These are phyloP conservation scores for Ocimum tenuiflorum DNA, from an alignment of 257 asterid species.

Conservation along the genomic window DNA sequence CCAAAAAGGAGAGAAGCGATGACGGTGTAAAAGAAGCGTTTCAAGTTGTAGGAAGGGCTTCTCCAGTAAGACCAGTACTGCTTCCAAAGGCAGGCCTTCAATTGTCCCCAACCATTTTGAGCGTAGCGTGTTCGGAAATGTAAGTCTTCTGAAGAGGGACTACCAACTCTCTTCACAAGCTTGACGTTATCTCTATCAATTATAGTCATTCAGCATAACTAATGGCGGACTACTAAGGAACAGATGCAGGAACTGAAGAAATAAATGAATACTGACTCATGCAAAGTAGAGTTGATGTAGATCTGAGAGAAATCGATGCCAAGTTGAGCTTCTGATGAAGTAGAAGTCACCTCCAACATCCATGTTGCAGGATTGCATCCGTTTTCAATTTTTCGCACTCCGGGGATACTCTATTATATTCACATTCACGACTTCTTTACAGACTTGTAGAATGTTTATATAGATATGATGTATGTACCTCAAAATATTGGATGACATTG, in stretches of 20 bases:
- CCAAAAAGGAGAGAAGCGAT: conserved; percentile 24
- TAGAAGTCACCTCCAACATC: conserved; percentile 39
- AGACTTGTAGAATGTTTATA: no score
- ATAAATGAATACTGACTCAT: background rate
- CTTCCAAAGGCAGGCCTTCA: conserved; percentile 40
- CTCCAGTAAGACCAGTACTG: conserved; percentile 43
- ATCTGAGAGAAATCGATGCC: conserved; percentile 46
- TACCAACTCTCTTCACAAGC: conserved; percentile 24
- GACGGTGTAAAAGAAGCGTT: conserved; percentile 24
- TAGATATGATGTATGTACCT: conserved; percentile 24
- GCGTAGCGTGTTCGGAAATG: conserved; percentile 31
- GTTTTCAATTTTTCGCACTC: conserved; percentile 30
- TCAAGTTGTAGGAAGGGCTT: conserved; percentile 34
- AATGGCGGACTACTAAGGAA: no score
- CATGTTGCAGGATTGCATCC: conserved; percentile 41
- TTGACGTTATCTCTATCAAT: conserved; percentile 24
- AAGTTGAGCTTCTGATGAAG: conserved; percentile 48
- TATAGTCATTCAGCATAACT: background rate
- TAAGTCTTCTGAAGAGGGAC: conserved; percentile 29
- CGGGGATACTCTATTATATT: conserved; percentile 16
- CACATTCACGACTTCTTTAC: no score
- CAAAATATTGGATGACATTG: conserved; percentile 31
- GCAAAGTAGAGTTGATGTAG: conserved; percentile 32
- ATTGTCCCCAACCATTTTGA: conserved; percentile 35
- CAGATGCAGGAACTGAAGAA: no score